Base-by-base conservation (phyloP, 495 filamentous ascomycete species). In the Echria macrotheca region DNA sequence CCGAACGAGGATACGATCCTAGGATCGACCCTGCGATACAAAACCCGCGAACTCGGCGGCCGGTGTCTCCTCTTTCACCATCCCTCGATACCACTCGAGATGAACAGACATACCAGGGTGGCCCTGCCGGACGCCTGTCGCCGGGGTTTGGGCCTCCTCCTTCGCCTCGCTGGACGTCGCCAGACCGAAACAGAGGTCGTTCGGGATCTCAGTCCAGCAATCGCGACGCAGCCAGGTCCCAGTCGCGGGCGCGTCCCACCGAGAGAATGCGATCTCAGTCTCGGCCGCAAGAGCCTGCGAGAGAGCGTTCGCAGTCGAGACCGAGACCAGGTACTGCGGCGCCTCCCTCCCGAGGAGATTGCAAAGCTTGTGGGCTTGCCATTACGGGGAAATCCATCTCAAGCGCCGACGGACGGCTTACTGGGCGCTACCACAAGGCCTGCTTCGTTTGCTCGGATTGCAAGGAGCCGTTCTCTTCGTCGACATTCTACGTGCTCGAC, bases 401-500 rank as follows among this genome's bases (percentile, higher is more conserved):
- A 22, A 93, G 87, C 11, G 90, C 91, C 1, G 93, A 96, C 54
- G 94, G 94, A 17, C 85, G 91, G 36, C 76, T 98, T 4, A 95
- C 91, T 2, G 93, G 93, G 1, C 82, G 89, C 28, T 98, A 96
- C 59, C 93, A 98, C 66, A 90, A 91, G 56, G 75, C 82, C 11
- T 98, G 93, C 60, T 97, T 98, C 63, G 87, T 91, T 4, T 98
- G 93, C 72, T 80, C 79, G 3, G 88, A 86, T 5, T 98, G 93
- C 71, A 69, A 69, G 10, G 77, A 79, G 19, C 86, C 91, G 2
- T 98, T 98, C 59, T 73, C 81, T 37, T 91, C 91, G 0, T 77
- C 87, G 1, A 91, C 93, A 44, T 98, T 98, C 59, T 98, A 98
- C 67, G 90, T 98, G 29, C 70, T 88, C 28, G 70, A 86, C 54